These are phyloP conservation scores for Malassezia furfur DNA, from an alignment of 1,284 basidiomycete species.

Conservation along the genomic window DNA sequence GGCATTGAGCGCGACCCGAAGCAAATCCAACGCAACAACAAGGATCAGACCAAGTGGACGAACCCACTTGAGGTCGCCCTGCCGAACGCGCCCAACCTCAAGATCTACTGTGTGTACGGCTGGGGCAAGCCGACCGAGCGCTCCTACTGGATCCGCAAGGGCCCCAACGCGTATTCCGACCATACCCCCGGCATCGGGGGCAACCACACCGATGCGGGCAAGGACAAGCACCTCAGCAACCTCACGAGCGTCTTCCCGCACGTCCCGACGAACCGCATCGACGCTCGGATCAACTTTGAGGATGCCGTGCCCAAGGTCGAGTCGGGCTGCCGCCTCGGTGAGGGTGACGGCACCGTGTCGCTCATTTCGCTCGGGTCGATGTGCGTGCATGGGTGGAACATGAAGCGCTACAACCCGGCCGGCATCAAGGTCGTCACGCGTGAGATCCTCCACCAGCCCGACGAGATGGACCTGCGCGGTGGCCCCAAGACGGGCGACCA, in stretches of 20 bases:
- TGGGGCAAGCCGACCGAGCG: slow-evolving; percentile 94
- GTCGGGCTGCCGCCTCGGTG: slow-evolving; percentile 40
- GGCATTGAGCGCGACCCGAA: slow-evolving; percentile 70
- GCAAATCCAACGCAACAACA: slow-evolving; percentile 42
- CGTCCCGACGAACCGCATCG: slow-evolving; percentile 6
- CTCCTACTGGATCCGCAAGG: slow-evolving; percentile 28
- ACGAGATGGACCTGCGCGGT: slow-evolving; percentile 66
- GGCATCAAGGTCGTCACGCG: slow-evolving; percentile 66
- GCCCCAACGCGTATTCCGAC: background rate
- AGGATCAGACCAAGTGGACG: slow-evolving; percentile 58
- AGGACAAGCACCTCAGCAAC: background rate
- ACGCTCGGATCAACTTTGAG: slow-evolving; percentile 19
- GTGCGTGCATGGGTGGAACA: slow-evolving; percentile 87
- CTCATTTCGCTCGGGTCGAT: slow-evolving; percentile 81
- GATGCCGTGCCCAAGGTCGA: slow-evolving; percentile 29
- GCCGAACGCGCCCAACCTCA: slow-evolving; percentile 85
- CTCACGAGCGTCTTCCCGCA: background rate
- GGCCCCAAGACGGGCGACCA: slow-evolving; percentile 60
- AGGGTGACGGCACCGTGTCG: slow-evolving; percentile 87
- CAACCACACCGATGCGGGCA: background rate
- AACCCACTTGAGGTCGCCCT: slow-evolving; percentile 74
- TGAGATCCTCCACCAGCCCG: slow-evolving; percentile 79
- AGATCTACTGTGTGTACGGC: slow-evolving; percentile 86
- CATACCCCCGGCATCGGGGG: background rate
- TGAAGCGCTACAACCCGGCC: slow-evolving; percentile 83